Percentiles rank a stretch among this genome's conserved stretches.
These are phyloP conservation scores for Sphaerulina populicola DNA, from an alignment of 2,329 filamentous ascomycete genomes.

Conservation along the genomic window DNA sequence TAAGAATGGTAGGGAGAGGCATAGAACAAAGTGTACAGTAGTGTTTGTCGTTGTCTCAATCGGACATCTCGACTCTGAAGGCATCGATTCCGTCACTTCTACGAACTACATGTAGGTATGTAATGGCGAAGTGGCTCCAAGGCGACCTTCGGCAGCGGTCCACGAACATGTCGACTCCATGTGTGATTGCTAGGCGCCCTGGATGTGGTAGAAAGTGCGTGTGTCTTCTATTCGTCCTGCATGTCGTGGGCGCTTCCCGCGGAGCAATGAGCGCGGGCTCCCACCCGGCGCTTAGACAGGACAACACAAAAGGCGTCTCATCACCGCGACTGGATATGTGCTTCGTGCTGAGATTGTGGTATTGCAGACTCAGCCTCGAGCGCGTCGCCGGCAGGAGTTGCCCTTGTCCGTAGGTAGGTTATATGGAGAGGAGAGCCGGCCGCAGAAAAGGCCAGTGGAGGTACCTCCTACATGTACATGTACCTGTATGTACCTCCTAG, in stretches of 20 bases:
- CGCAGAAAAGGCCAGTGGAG: not conserved
- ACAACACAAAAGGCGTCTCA: not conserved
- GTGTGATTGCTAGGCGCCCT: not conserved
- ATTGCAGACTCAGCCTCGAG: not conserved
- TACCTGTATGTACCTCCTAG: too few species aligned
- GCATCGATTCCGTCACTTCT: too few species aligned
- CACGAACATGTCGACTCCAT: not conserved
- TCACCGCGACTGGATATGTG: not conserved
- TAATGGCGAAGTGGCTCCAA: too few species aligned
- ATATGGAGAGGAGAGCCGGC: not conserved
- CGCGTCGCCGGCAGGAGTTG: not conserved
- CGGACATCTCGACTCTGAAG: slow-evolving; percentile 13
- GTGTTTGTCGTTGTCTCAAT: slow-evolving; percentile 13
- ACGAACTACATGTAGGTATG: too few species aligned
- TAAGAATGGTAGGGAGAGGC: not conserved
- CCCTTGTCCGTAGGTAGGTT: not conserved
- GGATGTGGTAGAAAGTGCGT: not conserved
- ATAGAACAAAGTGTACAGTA: slow-evolving; percentile 10
- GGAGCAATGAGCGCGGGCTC: slow-evolving; percentile 1
- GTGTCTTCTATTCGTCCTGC: not conserved
- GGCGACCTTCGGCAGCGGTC: too few species aligned
- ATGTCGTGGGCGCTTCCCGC: slow-evolving; percentile 2
- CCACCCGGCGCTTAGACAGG: slow-evolving; percentile 3
- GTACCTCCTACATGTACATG: too few species aligned
- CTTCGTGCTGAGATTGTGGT: not conserved